Evolutionary conservation across 202 grass and related monocot genomes (phyloP), one percentile per base, ranked within the genome.

Genomic region (Setaria italica): DNA sequence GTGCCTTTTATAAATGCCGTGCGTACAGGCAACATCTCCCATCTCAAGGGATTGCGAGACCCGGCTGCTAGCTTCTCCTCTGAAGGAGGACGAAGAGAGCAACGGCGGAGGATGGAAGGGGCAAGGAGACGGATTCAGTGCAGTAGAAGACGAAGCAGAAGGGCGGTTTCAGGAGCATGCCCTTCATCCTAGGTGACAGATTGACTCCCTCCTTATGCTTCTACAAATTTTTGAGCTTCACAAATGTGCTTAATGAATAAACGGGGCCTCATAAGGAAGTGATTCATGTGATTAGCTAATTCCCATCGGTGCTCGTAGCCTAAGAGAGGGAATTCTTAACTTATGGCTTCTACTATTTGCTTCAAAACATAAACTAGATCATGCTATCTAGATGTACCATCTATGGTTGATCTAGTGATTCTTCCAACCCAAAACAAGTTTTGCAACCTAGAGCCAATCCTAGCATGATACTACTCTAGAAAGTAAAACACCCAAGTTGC

Each of bases 161-260:
- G 10, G 73, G 53, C 2, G 53, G 73, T 3, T 76, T 76, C 34
- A 58, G 53, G 53, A 58, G 33, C 73, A 76, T 76, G 73, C 73
- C 73, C 10, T 76, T 76, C 53, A 58, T 76, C 19, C 73, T 59
- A 59, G 73, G 73, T 76, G 34, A 76, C 33, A 10, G 17, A 37
- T 25, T 58, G 2, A 39, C 34, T 55, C 19, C 16, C 13, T 47
- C 42, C 9, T 56, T 33, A 12, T 76, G 62, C 30, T 64, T 64
- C 30, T 35, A 64, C 29, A 64, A 30, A 64, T 64, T 25, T 11
- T 11, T 34, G 0, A 64, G 62, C 30, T 34, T 64, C 62, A 15
- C 29, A 7, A 14, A 7, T 34, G 29, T 64, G 12, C 2, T 59
- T 59, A 10, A 32, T 62, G 25, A 62, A 16, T 17, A 25, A 25